A percentile compares a stretch with the other conserved stretches of the same genome.
Evolutionary conservation across 2,329 filamentous ascomycete species (phyloP).

Genomic region (Trichoderma cornu-damae): DNA sequence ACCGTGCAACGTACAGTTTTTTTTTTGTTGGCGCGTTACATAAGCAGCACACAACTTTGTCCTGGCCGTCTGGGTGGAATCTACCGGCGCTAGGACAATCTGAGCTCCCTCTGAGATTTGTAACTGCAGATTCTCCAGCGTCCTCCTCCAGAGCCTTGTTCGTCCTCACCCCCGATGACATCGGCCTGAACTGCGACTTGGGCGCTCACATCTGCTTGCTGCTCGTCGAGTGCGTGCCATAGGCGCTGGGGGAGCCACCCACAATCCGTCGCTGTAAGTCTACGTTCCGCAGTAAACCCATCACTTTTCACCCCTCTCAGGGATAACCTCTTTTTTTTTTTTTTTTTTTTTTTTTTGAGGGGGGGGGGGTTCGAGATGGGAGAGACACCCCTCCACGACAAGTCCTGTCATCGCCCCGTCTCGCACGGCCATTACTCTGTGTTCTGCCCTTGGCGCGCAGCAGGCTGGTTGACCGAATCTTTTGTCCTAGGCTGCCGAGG

Average conservation of each 20-base stretch:
- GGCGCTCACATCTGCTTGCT: slow-evolving; percentile 12
- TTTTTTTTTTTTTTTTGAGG: too few species aligned
- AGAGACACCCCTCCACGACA: slow-evolving; percentile 19
- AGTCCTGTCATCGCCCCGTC: slow-evolving; percentile 10
- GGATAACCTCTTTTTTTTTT: slow-evolving; percentile 17
- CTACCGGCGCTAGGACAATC: slow-evolving; percentile 26
- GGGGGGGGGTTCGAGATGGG: too few species aligned
- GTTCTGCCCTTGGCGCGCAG: slow-evolving; percentile 5
- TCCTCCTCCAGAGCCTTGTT: slow-evolving; percentile 19
- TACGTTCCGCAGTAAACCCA: slow-evolving; percentile 15
- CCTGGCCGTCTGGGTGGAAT: slow-evolving; percentile 22
- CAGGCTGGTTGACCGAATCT: slow-evolving; percentile 5
- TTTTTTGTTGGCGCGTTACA: slow-evolving; percentile 8
- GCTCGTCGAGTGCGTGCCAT: not conserved
- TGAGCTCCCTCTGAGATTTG: slow-evolving; percentile 21
- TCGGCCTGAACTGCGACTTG: slow-evolving; percentile 21
- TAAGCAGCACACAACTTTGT: slow-evolving; percentile 24
- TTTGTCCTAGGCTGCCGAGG: slow-evolving; percentile 6
- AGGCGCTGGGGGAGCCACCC: slow-evolving; percentile 14
- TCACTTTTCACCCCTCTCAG: slow-evolving; percentile 19
- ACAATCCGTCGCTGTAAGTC: slow-evolving; percentile 21
- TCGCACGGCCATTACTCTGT: not conserved
- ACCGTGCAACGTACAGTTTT: not conserved
- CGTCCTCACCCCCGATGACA: slow-evolving; percentile 22
- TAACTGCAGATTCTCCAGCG: slow-evolving; percentile 18